These are phyloP conservation scores for Apophysomyces elegans DNA, from an alignment of 371 early-diverging fungal genomes.

Conservation along the genomic window DNA sequence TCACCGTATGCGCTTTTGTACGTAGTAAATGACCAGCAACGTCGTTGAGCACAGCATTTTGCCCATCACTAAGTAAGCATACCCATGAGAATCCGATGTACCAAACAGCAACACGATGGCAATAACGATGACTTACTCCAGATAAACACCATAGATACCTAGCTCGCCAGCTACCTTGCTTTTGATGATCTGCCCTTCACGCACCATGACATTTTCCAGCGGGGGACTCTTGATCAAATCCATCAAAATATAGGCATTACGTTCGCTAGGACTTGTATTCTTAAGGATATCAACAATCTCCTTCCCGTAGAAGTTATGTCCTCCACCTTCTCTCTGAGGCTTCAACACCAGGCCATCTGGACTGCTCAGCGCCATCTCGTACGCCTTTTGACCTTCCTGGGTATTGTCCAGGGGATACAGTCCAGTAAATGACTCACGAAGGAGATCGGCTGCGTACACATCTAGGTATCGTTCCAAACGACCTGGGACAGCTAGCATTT, in stretches of 20 bases:
- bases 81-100: no score
- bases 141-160: constrained; percentile 91
- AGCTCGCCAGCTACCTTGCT: constrained; percentile 89
- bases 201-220: constrained; percentile 76
- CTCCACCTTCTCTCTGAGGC: constrained; percentile 98
- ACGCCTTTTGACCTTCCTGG: constrained; percentile 70
- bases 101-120: background rate
- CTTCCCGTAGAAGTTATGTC: constrained; percentile 93
- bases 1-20: constrained; percentile 82
- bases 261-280: constrained; percentile 59
- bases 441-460: constrained; percentile 49
- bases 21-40: constrained; percentile 90
- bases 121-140: constrained; percentile 57
- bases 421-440: constrained; percentile 87
- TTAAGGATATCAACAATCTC: constrained; percentile 71
- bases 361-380: constrained; percentile 63
- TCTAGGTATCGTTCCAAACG: constrained; percentile 78
- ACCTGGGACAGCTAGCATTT: constrained; percentile 84
- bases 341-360: constrained; percentile 87
- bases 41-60: constrained; percentile 74
- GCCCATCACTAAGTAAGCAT: constrained; percentile 50
- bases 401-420: constrained; percentile 86
- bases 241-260: constrained; percentile 90
- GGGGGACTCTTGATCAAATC: constrained; percentile 86
- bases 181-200: constrained; percentile 74